phyloP scores from a whole-genome alignment of 495 filamentous ascomycete species.

The Lindgomyces ingoldianus region DNA sequence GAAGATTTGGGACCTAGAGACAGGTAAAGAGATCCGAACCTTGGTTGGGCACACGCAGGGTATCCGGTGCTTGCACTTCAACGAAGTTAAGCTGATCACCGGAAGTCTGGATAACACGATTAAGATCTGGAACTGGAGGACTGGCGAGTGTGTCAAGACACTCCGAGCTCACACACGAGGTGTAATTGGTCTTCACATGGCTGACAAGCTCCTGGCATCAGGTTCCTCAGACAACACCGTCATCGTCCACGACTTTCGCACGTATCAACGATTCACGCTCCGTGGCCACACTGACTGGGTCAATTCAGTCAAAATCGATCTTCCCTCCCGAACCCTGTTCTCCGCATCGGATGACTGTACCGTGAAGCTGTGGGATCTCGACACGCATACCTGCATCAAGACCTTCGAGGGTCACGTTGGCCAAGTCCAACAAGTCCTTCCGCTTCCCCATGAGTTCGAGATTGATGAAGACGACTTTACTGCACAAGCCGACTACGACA shows the following conservation, averaged over 20 bases:
- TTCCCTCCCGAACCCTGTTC: constrained; percentile 76
- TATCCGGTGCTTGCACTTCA: constrained; percentile 88
- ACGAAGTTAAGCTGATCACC: constrained; percentile 85
- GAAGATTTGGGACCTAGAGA: constrained; percentile 94
- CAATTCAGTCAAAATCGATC: constrained; percentile 85
- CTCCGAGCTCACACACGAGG: constrained; percentile 77
- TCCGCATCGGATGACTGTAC: constrained; percentile 94
- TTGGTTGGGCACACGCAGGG: constrained; percentile 78
- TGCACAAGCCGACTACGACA: constrained; percentile 43
- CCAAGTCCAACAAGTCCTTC: constrained; percentile 86
- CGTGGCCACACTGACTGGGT: constrained; percentile 91
- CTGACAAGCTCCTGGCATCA: constrained; percentile 76
- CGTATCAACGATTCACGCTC: constrained; percentile 73
- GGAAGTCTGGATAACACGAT: constrained; percentile 78
- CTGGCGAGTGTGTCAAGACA: constrained; percentile 81
- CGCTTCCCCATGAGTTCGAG: constrained; percentile 81
- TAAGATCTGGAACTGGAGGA: constrained; percentile 95
- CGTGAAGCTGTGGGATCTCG: constrained; percentile 89
- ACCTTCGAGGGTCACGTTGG: constrained; percentile 88
- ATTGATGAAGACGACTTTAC: constrained; percentile 66
- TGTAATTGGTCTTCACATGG: constrained; percentile 84
- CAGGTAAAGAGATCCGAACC: constrained; percentile 78
- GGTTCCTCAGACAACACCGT: constrained; percentile 87
- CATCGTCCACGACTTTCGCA: constrained; percentile 90
- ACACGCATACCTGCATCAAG: constrained; percentile 72